These are phyloP conservation scores for Penicillium odoratum DNA, from an alignment of 495 filamentous ascomycete species.

Conservation along the genomic window DNA sequence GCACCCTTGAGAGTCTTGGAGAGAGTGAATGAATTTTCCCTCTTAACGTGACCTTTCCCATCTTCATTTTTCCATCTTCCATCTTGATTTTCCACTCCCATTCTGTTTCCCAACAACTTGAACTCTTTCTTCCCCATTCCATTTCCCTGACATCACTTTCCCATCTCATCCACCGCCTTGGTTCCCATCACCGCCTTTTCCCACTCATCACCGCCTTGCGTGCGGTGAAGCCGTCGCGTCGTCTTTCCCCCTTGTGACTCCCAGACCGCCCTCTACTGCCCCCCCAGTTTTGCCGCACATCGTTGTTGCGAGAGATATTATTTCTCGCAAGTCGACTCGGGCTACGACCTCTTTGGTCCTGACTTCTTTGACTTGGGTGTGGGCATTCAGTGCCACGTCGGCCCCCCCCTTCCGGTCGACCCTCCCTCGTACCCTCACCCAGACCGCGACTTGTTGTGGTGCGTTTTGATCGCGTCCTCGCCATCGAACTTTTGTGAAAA, in stretches of 20 bases:
- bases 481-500: constrained; percentile 1
- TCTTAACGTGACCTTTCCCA: not conserved
- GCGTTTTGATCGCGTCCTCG: constrained; percentile 3
- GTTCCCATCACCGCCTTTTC: constrained; percentile 38
- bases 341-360: constrained; percentile 6
- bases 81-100: not conserved
- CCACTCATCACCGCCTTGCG: constrained; percentile 44
- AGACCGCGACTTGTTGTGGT: constrained; percentile 9
- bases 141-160: constrained; percentile 5
- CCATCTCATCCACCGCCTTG: constrained; percentile 35
- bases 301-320: constrained; percentile 7
- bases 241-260: constrained; percentile 25
- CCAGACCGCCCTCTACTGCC: constrained; percentile 46
- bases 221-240: constrained; percentile 45
- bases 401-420: constrained; percentile 6
- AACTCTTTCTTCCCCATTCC: not conserved
- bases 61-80: too few relatives aligned
- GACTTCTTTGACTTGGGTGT: not conserved
- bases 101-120: not conserved
- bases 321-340: constrained; percentile 11
- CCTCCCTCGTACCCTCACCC: not conserved
- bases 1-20: too few relatives aligned
- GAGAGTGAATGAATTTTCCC: not conserved
- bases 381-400: not conserved
- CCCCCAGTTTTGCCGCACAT: constrained; percentile 41